Conservation (phyloP, 2,329 filamentous ascomycete species). For the Aspergillus tamarii region DNA sequence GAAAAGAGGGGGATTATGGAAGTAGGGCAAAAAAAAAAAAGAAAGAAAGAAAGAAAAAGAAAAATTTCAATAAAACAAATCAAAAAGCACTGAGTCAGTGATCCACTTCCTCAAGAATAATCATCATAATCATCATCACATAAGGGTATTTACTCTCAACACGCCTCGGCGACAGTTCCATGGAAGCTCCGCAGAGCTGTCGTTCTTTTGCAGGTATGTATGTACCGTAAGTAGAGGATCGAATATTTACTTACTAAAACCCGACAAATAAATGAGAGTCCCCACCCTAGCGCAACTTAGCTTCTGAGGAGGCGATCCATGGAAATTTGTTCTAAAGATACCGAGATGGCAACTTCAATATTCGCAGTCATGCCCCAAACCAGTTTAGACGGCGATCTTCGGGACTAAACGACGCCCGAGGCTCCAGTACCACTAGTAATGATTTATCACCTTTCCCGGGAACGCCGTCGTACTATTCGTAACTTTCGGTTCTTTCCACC, state of each 20-base stretch:
- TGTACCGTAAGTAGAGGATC: not conserved
- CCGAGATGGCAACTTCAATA: not conserved
- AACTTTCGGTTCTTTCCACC: not conserved
- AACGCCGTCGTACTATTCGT: not conserved
- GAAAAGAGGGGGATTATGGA: conserved; percentile 1
- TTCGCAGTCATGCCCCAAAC: conserved; percentile 8
- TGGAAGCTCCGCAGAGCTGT: conserved; percentile 1
- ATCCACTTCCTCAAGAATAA: conserved; percentile 4
- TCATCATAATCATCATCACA: conserved; percentile 1
- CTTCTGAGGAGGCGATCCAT: conserved; percentile 6
- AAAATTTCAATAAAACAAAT: not conserved
- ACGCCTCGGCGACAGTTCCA: conserved; percentile 6
- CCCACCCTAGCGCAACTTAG: conserved; percentile 5
- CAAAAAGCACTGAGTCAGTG: not conserved
- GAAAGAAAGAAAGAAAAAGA: conserved; percentile 8
- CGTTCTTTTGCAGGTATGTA: not conserved
- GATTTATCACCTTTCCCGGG: not conserved
- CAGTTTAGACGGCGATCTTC: conserved; percentile 11
- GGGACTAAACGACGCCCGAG: conserved; percentile 3
- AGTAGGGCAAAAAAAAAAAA: not conserved
- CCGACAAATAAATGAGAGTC: not conserved
- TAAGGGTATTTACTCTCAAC: not conserved
- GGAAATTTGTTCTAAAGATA: not conserved
- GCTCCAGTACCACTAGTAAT: not conserved
- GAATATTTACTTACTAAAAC: not conserved